Conservation (phyloP, 108 stramenopile species). For the Chaetoceros tenuissimus region DNA sequence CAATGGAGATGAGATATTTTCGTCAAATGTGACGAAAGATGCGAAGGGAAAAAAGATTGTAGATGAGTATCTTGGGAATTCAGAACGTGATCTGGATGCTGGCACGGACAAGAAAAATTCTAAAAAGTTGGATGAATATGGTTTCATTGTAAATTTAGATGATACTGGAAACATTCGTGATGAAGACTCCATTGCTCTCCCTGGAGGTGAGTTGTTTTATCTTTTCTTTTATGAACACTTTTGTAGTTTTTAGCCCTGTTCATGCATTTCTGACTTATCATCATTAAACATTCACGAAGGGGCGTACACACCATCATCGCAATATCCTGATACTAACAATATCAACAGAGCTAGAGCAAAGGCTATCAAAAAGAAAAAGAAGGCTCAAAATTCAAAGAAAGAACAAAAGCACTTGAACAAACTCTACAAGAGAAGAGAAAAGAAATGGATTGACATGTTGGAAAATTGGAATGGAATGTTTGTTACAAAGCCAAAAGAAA, state of each 20-base stretch:
- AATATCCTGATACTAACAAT: not conserved
- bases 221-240: too few species aligned
- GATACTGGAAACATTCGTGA: constrained; percentile 13
- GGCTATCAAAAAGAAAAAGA: constrained; percentile 6
- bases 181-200: too few species aligned
- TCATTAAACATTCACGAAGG: too few species aligned
- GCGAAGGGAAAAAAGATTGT: not conserved
- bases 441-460: constrained; percentile 48
- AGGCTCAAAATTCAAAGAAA: not conserved
- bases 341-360: constrained; percentile 7
- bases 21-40: not conserved
- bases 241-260: too few species aligned
- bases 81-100: not conserved
- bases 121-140: constrained; percentile 43
- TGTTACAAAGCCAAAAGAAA: constrained; percentile 1
- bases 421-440: constrained; percentile 21
- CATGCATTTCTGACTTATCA: too few species aligned
- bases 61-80: not conserved
- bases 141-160: constrained; percentile 54
- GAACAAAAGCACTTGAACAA: not conserved
- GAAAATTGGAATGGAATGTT: constrained; percentile 19
- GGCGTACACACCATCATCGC: not conserved
- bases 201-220: too few species aligned
- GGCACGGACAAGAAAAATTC: constrained; percentile 24
- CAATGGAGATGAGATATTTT: too few species aligned